Evolutionary conservation across 805 yeast genomes (phyloP), one percentile per base, ranked within the genome.

Genomic region (Kregervanrija fluxuum): DNA sequence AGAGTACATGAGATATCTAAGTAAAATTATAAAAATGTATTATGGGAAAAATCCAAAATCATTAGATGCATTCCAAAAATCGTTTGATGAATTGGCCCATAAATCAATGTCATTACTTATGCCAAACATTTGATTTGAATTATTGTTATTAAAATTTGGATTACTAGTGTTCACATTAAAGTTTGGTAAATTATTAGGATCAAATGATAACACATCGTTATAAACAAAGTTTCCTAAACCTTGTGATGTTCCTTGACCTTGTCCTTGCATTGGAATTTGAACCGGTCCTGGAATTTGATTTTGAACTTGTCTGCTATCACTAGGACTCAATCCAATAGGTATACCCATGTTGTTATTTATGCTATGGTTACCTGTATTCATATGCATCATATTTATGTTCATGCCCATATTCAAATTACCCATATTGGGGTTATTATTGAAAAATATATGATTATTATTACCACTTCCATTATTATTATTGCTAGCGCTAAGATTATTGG

Each of bases 11-110:
- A 6, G 8, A 22, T 22, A 5, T 22, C 28, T 22, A 22, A 22
- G 28, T 22, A 22, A 22, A 22, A 22, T 8, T 22, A 22, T 8
- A 22, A 22, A 31, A 5, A 5, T 28, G 30, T n/a, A 10, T 32
- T 36, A 69, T 4, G 75, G 69, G 32, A 71, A 50, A 48, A 73
- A 74, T 8, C 76, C 77, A 48, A 71, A 70, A 48, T 73, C 76
- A 45, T 69, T 73, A 41, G 68, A 67, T n/a, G 64, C 65, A 8
- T 67, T 64, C 76, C 77, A 73, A 41, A 72, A 67, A 41, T 73
- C 77, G 15, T 22, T 22, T 22, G 28, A 22, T 22, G 28, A 22
- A 22, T 22, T 22, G 8, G 28, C 28, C 28, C 28, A 22, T 22
- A 22, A 22, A 22, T 22, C 28, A 22, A 22, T 22, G 6, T 22